Base-by-base conservation (phyloP, 805 yeast genomes). In the Ogataea allantospora region DNA sequence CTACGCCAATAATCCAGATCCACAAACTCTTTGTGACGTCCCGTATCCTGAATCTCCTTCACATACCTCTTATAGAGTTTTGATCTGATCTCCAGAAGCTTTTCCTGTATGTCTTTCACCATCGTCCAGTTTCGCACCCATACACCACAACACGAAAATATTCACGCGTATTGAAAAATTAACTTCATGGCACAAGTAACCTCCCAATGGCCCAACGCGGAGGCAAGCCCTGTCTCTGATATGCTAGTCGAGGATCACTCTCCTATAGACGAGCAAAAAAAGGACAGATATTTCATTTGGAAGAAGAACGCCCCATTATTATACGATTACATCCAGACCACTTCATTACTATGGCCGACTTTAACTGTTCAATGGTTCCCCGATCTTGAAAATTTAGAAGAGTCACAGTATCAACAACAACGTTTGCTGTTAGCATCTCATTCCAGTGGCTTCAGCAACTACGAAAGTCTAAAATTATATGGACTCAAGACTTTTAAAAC, bases 291-390 rank as follows among this genome's bases (percentile, higher is more conserved):
- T 57, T 57, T 70, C 12, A 62, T 66, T 15, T 80, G 83, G 83
- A 78, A 78, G 62, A 80, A 80, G 49, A 79, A 80, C 50, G 60
- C 78, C 1, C 78, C 76, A 6, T 64, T 68, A 22, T 56, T 79
- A 17, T 80, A 80, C 57, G 78, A 73, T 44, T 67, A 71, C 31
- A 54, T 80, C 18, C 65, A 69, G 24, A 73, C 82, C 2, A 60
- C 72, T 12, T 62, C 79, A 7, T 61, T 78, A n/a, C 63, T 75
- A 14, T 80, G 85, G 85, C 86, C 86, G 6, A 75, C 82, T 6
- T 51, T 75, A 29, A 67, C 81, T 1, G 72, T 75, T 7, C 78
- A 77, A 52, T 79, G 81, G 74, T 65, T 80, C 28, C 86, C 86
- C 1, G 86, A 80, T 46, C 56, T 71, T 14, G 68, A 62, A 30